phyloP scores from a whole-genome alignment of 345 rosid species.

The Citrus glauca region DNA sequence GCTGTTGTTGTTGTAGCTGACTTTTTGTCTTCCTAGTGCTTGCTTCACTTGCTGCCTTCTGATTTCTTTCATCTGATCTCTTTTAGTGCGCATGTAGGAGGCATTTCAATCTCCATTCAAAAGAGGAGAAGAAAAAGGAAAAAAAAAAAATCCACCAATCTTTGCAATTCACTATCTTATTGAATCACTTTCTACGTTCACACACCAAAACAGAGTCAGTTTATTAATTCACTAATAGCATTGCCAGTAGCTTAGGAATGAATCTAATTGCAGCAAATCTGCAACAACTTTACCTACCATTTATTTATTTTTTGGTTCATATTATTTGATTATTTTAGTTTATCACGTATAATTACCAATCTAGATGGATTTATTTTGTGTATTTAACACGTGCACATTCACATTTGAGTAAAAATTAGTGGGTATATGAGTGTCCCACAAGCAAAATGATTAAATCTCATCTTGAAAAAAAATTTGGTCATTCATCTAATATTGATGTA shows the following conservation, averaged over 20 bases:
- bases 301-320: background rate
- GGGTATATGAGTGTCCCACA: background rate
- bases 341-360: background rate
- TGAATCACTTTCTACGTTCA: background rate
- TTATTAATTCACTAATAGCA: background rate
- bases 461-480: background rate
- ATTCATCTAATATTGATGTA: background rate
- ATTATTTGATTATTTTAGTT: background rate
- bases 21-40: background rate
- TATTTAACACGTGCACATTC: background rate
- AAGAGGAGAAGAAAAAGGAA: no score
- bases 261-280: background rate
- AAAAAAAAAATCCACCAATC: constrained; percentile 5
- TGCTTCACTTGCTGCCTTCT: background rate
- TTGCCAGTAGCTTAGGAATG: background rate
- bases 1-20: no score
- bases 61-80: background rate
- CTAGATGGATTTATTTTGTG: background rate
- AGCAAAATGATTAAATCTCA: background rate
- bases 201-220: background rate
- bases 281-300: constrained; percentile 18
- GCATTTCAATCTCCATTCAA: constrained; percentile 5
- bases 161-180: background rate
- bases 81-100: constrained; percentile 27
- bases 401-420: background rate